Conservation (phyloP, 2,329 filamentous ascomycete genomes). For the Sphaceloma murrayae region DNA sequence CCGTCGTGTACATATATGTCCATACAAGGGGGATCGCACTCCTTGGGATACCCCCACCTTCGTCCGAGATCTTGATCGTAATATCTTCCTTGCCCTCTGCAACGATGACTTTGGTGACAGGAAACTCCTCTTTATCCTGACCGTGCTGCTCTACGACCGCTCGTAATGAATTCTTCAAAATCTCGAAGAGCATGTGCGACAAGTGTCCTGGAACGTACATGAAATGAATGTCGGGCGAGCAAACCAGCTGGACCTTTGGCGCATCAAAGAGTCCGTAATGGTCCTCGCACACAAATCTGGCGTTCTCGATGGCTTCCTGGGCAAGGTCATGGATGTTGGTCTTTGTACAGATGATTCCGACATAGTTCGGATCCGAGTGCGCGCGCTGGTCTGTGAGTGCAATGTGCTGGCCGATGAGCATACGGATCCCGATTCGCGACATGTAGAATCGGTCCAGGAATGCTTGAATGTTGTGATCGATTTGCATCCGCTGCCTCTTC, state of each 20-base stretch:
- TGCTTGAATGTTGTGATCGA: constrained; percentile 91
- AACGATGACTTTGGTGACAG: constrained; percentile 93
- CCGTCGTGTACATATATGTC: constrained; percentile 99
- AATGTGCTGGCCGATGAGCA: constrained; percentile 98
- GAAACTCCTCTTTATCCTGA: constrained; percentile 90
- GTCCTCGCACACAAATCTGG: constrained; percentile 97
- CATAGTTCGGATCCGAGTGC: constrained; percentile 82
- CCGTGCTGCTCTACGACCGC: constrained; percentile 94
- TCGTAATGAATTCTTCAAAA: constrained; percentile 93
- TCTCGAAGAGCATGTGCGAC: constrained; percentile 99
- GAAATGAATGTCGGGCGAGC: constrained; percentile 87
- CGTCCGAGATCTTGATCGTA: constrained; percentile 95
- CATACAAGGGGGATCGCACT: constrained; percentile 94
- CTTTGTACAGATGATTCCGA: constrained; percentile 98
- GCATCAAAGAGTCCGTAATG: constrained; percentile 97
- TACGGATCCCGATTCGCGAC: constrained; percentile 97
- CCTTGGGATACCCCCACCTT: constrained; percentile 89
- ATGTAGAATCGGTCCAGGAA: constrained; percentile 99
- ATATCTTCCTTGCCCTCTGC: constrained; percentile 98
- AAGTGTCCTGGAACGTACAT: constrained; percentile 99
- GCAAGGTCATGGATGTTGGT: constrained; percentile 93
- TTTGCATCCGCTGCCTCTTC: constrained; percentile 91
- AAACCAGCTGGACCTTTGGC: constrained; percentile 92
- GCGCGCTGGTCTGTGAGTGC: constrained; percentile 89
- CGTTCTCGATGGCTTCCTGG: constrained; percentile 95